Base-by-base conservation (phyloP, 1,284 basidiomycete genomes). In the Heterobasidion annosum region DNA sequence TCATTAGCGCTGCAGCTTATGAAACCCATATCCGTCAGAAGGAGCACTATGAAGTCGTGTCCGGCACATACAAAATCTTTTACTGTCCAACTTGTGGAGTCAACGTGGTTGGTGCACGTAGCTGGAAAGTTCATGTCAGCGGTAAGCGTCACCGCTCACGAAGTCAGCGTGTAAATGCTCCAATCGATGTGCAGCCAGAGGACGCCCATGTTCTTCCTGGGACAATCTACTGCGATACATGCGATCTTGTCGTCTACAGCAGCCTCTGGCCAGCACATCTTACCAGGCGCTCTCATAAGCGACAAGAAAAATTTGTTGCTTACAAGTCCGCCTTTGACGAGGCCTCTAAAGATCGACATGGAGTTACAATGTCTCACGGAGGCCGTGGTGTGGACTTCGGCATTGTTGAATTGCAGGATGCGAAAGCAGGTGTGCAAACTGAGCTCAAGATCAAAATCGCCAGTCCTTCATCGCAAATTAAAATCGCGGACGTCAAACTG, bases 271-370 rank as follows among this genome's bases (percentile, higher is more conserved):
- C 10, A 10, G n/a, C 2, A n/a, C 37, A 40, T 3, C 5, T 10
- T 40, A 40, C 10, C 8, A 0, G 6, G 0, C 12, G 3, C 1
- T 4, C 12, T 12, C 37, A 59, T 57, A 33, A 64, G 64, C 6
- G 68, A 67, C 25, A 70, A 50, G 48, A 71, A 57, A 54, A 55
- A 2, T 77, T 68, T 58, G 55, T 69, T 0, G 58, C 64, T 5
- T 74, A 71, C 56, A 67, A 67, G 45, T 62, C 65, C 10, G 72
- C 66, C 0, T 53, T 76, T 9, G 72, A 74, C 7, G 73, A 75
- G 35, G 71, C 74, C 0, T 71, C 74, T 53, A 70, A 70, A 52
- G 74, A 77, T 54, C 75, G 76, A 47, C 66, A 77, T 48, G 73
- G 70, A 0, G 62, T 78, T 10, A 57, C 60, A 0, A 59, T 79